Conservation (phyloP, 2,329 filamentous ascomycete genomes). For the Cladosporium austrohemisphaericum region DNA sequence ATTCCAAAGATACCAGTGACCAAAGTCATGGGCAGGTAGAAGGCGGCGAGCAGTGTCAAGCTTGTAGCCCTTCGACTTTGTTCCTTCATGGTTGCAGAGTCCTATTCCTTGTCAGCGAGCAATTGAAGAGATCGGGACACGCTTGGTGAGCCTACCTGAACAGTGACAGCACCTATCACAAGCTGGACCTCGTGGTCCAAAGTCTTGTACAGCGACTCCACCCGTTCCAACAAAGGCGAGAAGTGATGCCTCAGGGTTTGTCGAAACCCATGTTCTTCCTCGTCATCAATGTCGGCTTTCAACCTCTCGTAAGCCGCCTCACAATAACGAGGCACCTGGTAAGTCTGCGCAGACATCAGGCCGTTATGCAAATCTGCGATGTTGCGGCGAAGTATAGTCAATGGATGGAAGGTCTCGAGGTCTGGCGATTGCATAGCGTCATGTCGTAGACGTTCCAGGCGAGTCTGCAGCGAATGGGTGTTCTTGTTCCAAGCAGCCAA, state of each 20-base stretch:
- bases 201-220: neutral
- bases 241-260: too few relatives aligned
- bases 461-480: neutral
- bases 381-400: neutral
- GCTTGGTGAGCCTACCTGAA: neutral
- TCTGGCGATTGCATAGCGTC: neutral
- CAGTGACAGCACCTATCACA: neutral
- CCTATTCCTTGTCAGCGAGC: too few relatives aligned
- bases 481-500: too few relatives aligned
- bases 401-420: neutral
- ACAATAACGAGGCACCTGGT: too few relatives aligned
- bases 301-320: too few relatives aligned
- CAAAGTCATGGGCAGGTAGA: conserved; percentile 16
- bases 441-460: neutral
- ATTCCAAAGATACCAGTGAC: conserved; percentile 19
- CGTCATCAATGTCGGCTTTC: too few relatives aligned
- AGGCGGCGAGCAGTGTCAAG: conserved; percentile 6
- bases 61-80: neutral
- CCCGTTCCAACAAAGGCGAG: neutral
- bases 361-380: neutral
- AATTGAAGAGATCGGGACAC: neutral
- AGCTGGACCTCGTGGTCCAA: neutral
- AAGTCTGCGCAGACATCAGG: neutral
- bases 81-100: neutral
- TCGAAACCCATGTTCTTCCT: too few relatives aligned